phyloP scores from a whole-genome alignment of 345 rosid genomes.

The Cardamine chenopodiifolia region DNA sequence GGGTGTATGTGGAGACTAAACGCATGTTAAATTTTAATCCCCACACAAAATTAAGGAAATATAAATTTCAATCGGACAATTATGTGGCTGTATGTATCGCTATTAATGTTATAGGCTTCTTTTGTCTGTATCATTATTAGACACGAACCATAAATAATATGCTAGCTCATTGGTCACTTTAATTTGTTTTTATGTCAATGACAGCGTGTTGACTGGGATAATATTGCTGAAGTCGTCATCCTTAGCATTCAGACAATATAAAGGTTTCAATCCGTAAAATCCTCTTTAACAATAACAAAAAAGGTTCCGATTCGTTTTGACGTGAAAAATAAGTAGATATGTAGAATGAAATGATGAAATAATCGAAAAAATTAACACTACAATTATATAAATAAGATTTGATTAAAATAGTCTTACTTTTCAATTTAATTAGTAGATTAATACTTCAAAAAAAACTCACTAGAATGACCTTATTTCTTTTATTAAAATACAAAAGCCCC shows the following conservation, averaged over 20 bases:
- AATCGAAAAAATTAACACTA: not conserved
- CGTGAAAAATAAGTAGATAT: not conserved
- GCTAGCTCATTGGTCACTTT: conserved; percentile 8
- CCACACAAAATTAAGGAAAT: not conserved
- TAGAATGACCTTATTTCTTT: too few relatives aligned
- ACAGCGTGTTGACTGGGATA: conserved; percentile 15
- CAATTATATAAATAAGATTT: not conserved
- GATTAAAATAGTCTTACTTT: too few relatives aligned
- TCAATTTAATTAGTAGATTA: too few relatives aligned
- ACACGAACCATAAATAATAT: not conserved
- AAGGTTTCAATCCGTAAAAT: too few relatives aligned
- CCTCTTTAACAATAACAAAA: too few relatives aligned
- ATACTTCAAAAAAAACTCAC: too few relatives aligned
- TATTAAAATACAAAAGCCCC: too few relatives aligned
- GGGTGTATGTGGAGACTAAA: not conserved
- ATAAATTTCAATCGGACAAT: not conserved
- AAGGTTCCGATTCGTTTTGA: not conserved
- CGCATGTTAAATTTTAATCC: not conserved
- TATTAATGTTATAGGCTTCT: not conserved
- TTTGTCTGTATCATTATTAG: not conserved
- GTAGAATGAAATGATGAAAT: not conserved
- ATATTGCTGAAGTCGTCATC: too few relatives aligned
- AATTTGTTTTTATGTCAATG: not conserved
- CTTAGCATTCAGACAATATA: not conserved
- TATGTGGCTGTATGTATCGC: not conserved